Conservation (phyloP, 2,329 filamentous ascomycete species). For the Pseudogymnoascus sp. region DNA sequence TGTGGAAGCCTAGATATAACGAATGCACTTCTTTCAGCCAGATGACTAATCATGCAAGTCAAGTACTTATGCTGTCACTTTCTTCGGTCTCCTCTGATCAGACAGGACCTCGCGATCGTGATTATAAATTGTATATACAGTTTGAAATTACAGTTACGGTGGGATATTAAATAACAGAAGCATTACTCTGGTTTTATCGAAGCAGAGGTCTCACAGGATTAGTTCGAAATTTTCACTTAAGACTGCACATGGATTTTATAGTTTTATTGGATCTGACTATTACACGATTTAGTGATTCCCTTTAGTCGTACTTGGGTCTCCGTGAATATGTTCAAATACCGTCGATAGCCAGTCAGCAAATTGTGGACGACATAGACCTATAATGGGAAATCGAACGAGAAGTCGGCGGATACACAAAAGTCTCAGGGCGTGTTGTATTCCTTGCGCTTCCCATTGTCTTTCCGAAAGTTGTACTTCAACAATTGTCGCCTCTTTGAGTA, state of each 20-base stretch:
- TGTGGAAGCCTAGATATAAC: not conserved
- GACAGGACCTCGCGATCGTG: not conserved
- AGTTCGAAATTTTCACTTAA: not conserved
- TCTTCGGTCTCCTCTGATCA: not conserved
- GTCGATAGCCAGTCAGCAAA: conserved; percentile 1
- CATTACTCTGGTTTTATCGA: not conserved
- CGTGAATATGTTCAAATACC: conserved; percentile 6
- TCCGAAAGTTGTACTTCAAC: conserved; percentile 3
- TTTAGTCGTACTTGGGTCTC: not conserved
- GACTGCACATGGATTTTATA: not conserved
- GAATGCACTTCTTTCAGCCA: too few species aligned
- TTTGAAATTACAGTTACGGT: not conserved
- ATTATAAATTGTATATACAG: not conserved
- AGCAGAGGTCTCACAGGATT: not conserved
- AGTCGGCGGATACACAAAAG: not conserved
- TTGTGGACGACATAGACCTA: conserved; percentile 4
- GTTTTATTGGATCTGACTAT: conserved; percentile 7
- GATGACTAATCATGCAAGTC: not conserved
- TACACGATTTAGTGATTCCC: not conserved
- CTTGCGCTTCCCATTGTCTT: not conserved
- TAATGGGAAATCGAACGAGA: not conserved
- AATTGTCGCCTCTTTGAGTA: conserved; percentile 2
- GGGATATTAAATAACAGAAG: not conserved
- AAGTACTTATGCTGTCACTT: not conserved
- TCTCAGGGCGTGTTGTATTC: not conserved